These are phyloP conservation scores for Solanum okadae DNA, from an alignment of 257 asterid species.

Conservation along the genomic window DNA sequence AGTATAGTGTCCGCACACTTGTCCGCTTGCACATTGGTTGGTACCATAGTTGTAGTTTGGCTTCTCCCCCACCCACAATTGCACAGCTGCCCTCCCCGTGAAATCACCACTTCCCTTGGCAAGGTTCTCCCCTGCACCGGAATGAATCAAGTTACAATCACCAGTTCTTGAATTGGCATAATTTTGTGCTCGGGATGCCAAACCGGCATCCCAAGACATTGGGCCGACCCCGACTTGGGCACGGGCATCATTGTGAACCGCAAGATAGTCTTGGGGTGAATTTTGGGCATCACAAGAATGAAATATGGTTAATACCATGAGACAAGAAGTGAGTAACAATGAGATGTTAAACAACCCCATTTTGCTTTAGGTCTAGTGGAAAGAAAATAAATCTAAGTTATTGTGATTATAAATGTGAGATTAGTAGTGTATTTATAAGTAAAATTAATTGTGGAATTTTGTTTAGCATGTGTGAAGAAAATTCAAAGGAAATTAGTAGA, in stretches of 20 bases:
- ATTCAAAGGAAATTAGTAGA: neutral
- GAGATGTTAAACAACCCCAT: neutral
- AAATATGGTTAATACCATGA: neutral
- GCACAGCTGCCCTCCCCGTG: neutral
- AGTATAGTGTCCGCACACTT: constrained; percentile 23
- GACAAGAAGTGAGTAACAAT: neutral
- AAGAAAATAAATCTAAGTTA: neutral
- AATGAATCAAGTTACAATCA: neutral
- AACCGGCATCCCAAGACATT: neutral
- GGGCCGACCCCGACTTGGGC: neutral
- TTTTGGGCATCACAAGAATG: neutral
- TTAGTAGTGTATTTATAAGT: neutral
- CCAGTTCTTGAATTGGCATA: neutral
- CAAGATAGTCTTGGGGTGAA: neutral
- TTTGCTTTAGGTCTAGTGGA: neutral
- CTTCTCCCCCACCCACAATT: neutral
- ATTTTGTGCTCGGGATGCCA: neutral
- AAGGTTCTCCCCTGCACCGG: neutral
- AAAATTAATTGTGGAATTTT: neutral
- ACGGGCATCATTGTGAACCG: neutral
- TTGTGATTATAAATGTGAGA: neutral
- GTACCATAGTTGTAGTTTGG: neutral
- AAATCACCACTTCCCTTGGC: neutral
- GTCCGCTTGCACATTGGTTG: neutral
- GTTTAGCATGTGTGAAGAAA: neutral